Base-by-base conservation (phyloP, 768 basidiomycete species). In the Royoungia palumana region DNA sequence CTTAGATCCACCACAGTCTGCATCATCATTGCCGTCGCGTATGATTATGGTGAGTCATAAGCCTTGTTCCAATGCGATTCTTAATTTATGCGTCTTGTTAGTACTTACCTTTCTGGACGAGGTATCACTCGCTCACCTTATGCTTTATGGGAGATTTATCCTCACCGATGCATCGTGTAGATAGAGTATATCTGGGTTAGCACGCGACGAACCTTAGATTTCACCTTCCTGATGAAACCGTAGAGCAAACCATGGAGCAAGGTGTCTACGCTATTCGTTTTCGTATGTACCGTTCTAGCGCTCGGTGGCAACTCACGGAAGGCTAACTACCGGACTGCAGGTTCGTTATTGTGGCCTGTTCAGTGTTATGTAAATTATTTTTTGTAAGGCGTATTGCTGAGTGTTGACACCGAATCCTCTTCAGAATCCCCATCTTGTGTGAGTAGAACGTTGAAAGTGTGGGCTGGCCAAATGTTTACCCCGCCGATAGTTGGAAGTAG, bases 71-170 rank as follows among this genome's bases (percentile, higher is more conserved):
- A 32, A 32, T 6, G 7, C 32, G 30, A 30, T 32, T 5, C 16
- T 32, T 14, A 5, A 16, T 14, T 32, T 32, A 32, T 16, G 16
- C 24, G 5, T n/a, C n/a, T 25, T 9, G 10, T 24, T 16, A 54
- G 50, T 52, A 16, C 50, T 54, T 7, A 52, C 50, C 0, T 42
- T 54, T n/a, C 38, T 43, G 1, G 44, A 14, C 39, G 53, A 55
- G 46, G 53, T 52, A 40, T 35, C 12, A 13, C 7, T 9, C n/a
- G 9, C 14, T 32, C 0, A 11, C 22, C 13, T 28, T 19, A 22
- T 11, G 2, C 5, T 13, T 4, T 32, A 9, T 6, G 34, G 24
- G 22, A 11, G 38, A 10, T 10, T 22, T 6, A 12, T 12, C 21
- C 21, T 34, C 11, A 17, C 35, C 27, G 6, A 27, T 14, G 17